Evolutionary conservation across 805 yeast species (phyloP), one percentile per base, ranked within the genome.

Genomic region (Kazachstania psychrophila): DNA sequence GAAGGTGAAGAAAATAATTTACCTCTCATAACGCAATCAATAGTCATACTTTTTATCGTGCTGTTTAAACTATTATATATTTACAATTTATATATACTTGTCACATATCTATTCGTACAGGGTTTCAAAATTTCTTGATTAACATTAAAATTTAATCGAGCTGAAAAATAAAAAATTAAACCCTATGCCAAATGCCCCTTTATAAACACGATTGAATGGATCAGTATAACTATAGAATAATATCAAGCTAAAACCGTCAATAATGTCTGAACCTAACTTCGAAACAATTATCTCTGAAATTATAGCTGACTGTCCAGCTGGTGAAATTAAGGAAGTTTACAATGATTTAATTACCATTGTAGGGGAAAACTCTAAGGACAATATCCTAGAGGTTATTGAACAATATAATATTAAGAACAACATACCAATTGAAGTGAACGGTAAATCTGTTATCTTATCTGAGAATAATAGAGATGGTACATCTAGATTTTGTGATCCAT

Each of bases 401-500:
- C 42, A 55, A 25, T 69, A 68, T 47, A 68, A 72, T 44, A 44
- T 65, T 16, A 54, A 54, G n/a, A 64, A 38, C 15, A 25, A 29
- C 13, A 51, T 58, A 12, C 52, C 63, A 2, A 61, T 66, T 31
- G 51, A 49, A 12, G 53, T 61, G 14, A 46, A 57, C 10, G 58
- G 58, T 7, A 51, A 61, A 28, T 46, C 60, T 6, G 58, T 68
- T 0, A 59, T 77, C 4, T 44, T 77, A 11, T 70, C 79, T 1
- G 55, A 66, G 39, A 68, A 62, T 56, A 79, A 77, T 45, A 61
- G 62, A 33, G 49, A 56, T 13, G 73, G 68, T 2, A 47, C 75
- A 12, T 29, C 32, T n/a, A 77, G 75, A 49, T 78, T 68, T 46
- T 62, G 68, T 45, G 94, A 83, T 50, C 70, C 68, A 22, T 58